A percentile compares a stretch with the other conserved stretches of the same genome.
Evolutionary conservation across 371 early-diverging fungal genomes (phyloP).

Genomic region (Mucor ambiguus): DNA sequence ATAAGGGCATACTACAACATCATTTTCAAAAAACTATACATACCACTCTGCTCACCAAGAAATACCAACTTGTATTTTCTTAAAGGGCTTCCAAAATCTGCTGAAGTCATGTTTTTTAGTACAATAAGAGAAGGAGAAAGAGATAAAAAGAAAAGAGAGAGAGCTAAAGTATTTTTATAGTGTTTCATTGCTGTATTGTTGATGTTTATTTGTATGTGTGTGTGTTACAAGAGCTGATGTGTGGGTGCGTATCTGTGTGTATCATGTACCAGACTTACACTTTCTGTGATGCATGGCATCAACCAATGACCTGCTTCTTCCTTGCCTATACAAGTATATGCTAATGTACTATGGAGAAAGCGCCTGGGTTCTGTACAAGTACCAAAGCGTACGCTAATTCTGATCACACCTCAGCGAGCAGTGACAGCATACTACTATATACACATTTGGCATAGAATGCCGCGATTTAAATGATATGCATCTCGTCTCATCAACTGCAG

Average conservation of each 20-base stretch:
- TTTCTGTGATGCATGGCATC: conserved; percentile 1
- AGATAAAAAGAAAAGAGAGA: background rate
- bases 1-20: background rate
- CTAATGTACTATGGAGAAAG: background rate
- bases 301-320: background rate
- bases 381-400: too few relatives aligned
- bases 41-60: conserved; percentile 95
- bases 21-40: conserved; percentile 6
- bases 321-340: background rate
- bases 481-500: too few relatives aligned
- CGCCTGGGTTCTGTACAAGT: too few relatives aligned
- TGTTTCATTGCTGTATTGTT: conserved; percentile 2
- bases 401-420: too few relatives aligned
- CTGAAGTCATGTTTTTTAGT: conserved; percentile 13
- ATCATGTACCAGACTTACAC: background rate
- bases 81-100: conserved; percentile 60
- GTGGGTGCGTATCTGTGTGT: background rate
- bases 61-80: conserved; percentile 89
- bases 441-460: too few relatives aligned
- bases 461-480: too few relatives aligned
- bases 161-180: background rate
- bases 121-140: background rate
- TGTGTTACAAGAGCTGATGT: conserved; percentile 1
- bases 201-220: background rate
- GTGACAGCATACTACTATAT: too few relatives aligned